A percentile compares a stretch with the other conserved stretches of the same genome.
phyloP scores from a whole-genome alignment of 169 alveolate genomes.

The Perkinsus olseni region DNA sequence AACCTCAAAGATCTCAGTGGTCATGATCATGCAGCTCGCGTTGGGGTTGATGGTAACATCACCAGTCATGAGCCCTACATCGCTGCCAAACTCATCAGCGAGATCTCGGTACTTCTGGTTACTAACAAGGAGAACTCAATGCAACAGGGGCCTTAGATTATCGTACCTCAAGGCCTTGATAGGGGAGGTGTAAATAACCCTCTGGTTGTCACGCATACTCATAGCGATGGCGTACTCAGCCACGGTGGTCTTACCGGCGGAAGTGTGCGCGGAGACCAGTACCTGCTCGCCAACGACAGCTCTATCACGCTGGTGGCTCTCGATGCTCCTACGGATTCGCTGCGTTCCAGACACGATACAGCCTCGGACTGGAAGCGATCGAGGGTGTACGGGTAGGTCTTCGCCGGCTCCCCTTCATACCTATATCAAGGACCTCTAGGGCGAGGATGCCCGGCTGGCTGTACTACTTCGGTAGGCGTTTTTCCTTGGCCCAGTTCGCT shows the following conservation, averaged over 20 bases:
- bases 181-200: constrained; percentile 98
- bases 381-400: not conserved
- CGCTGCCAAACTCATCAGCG: constrained; percentile 84
- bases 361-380: not conserved
- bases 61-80: constrained; percentile 99
- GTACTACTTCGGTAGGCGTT: not conserved
- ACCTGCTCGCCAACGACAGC: constrained; percentile 76
- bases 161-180: constrained; percentile 52
- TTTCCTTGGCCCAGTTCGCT: not conserved
- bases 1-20: constrained; percentile 94
- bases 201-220: constrained; percentile 87
- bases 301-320: not conserved
- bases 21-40: constrained; percentile 97
- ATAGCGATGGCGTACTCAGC: constrained; percentile 99
- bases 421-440: not conserved
- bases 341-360: not conserved
- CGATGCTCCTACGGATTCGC: not conserved
- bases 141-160: not conserved
- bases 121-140: constrained; percentile 48
- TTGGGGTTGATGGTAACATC: constrained; percentile 95
- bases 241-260: constrained; percentile 98
- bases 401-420: not conserved
- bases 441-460: not conserved
- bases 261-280: constrained; percentile 98
- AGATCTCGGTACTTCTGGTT: constrained; percentile 97